These are phyloP conservation scores for Chrysoporthe puriensis DNA, from an alignment of 2,329 filamentous ascomycete species.

Conservation along the genomic window DNA sequence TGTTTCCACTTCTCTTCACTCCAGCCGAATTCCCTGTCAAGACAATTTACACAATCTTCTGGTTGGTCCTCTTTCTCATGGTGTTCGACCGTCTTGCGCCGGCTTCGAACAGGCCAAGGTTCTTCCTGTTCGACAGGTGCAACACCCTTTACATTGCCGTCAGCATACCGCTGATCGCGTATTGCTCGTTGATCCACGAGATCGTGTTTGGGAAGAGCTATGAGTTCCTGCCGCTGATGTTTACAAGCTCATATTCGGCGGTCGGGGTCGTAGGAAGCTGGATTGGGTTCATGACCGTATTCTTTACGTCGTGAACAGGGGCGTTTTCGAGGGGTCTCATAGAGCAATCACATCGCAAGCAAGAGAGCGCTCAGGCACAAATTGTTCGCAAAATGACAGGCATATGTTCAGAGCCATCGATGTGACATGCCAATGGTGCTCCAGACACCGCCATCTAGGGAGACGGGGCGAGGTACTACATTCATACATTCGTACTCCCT, in stretches of 20 bases:
- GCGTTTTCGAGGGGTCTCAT: not conserved
- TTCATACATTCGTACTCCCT: too few species aligned
- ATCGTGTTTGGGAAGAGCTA: constrained; percentile 81
- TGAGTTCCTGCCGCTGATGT: constrained; percentile 95
- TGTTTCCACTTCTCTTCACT: constrained; percentile 93
- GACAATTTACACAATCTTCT: constrained; percentile 88
- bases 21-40: constrained; percentile 93
- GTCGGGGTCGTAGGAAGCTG: constrained; percentile 95
- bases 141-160: constrained; percentile 87
- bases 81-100: constrained; percentile 87
- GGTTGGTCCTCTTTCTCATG: constrained; percentile 84
- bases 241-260: constrained; percentile 92
- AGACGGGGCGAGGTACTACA: too few species aligned
- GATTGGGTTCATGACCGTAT: constrained; percentile 92
- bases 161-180: constrained; percentile 85
- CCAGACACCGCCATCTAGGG: too few species aligned
- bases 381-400: not conserved
- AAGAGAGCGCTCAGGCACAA: not conserved
- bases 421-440: not conserved
- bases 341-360: not conserved
- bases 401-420: not conserved
- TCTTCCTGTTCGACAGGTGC: constrained; percentile 91
- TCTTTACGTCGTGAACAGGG: constrained; percentile 64
- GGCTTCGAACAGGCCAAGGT: constrained; percentile 74
- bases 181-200: constrained; percentile 83